These are phyloP conservation scores for Botryotinia narcissicola DNA, from an alignment of 2,329 filamentous ascomycete species.

Conservation along the genomic window DNA sequence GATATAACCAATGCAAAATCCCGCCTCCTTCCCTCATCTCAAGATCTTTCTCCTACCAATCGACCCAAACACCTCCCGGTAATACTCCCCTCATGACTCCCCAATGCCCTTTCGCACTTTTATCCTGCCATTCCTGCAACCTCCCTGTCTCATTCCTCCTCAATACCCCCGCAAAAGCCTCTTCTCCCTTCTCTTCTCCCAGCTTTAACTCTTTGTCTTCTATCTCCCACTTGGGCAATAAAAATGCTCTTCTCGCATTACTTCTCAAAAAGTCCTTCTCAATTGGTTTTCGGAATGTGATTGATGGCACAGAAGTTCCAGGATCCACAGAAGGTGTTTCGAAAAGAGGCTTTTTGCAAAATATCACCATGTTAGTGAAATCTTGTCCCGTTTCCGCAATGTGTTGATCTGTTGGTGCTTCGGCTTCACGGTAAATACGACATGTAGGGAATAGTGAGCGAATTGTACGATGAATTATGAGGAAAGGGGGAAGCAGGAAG, in stretches of 20 bases:
- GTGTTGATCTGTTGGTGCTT: constrained; percentile 48
- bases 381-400: constrained; percentile 55
- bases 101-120: constrained; percentile 85
- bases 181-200: constrained; percentile 43
- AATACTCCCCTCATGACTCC: constrained; percentile 83
- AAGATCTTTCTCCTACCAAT: constrained; percentile 60
- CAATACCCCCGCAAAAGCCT: constrained; percentile 46
- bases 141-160: constrained; percentile 61
- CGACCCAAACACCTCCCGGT: constrained; percentile 77
- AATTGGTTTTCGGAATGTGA: constrained; percentile 66
- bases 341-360: constrained; percentile 56
- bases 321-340: not conserved
- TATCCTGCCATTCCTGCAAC: constrained; percentile 68
- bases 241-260: constrained; percentile 63
- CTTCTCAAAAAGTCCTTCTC: constrained; percentile 70
- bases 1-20: not conserved
- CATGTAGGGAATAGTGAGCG: constrained; percentile 80
- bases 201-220: constrained; percentile 32
- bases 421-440: constrained; percentile 81
- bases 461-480: constrained; percentile 80
- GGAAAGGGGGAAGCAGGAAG: constrained; percentile 70
- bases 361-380: constrained; percentile 95
- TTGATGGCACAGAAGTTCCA: constrained; percentile 32
- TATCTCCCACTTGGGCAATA: constrained; percentile 72
- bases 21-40: not conserved